phyloP scores from a whole-genome alignment of 169 alveolate species.

The Condylostoma magnum region DNA sequence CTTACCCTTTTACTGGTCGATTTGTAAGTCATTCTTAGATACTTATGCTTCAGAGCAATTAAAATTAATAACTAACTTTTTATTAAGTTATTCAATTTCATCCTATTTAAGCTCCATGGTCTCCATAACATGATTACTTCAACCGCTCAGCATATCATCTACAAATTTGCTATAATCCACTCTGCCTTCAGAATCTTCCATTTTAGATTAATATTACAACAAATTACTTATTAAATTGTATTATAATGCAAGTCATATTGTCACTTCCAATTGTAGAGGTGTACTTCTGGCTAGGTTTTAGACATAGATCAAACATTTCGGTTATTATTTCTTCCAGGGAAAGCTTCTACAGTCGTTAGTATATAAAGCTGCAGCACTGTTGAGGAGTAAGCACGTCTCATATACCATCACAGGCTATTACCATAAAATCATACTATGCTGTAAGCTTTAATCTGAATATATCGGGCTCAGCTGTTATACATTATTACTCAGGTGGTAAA shows the following conservation, averaged over 20 bases:
- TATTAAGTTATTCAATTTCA: too few relatives aligned
- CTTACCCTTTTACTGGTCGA: too few relatives aligned
- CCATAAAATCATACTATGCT: conserved; percentile 55
- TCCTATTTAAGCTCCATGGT: too few relatives aligned
- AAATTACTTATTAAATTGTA: conserved; percentile 65
- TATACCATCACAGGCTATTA: conserved; percentile 88
- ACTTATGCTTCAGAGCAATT: too few relatives aligned
- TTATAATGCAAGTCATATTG: conserved; percentile 92
- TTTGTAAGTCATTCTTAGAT: too few relatives aligned
- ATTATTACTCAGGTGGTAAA: conserved; percentile 48
- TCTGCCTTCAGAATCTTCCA: too few relatives aligned
- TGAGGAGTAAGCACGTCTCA: conserved; percentile 76
- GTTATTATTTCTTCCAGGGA: conserved; percentile 59
- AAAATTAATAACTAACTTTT: too few relatives aligned
- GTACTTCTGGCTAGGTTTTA: conserved; percentile 80
- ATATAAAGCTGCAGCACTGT: conserved; percentile 60
- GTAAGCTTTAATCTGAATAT: conserved; percentile 43
- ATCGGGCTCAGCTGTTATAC: conserved; percentile 78
- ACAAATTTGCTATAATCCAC: too few relatives aligned
- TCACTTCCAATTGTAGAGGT: conserved; percentile 93
- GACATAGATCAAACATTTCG: conserved; percentile 81
- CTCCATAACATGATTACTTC: too few relatives aligned
- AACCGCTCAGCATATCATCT: too few relatives aligned
- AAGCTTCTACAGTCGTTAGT: neutral
- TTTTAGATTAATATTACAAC: too few relatives aligned